Percentiles rank a stretch among this genome's conserved stretches.
These are phyloP conservation scores for Pseudoneurospora amorphoporcata DNA, from an alignment of 495 filamentous ascomycete genomes.

Conservation along the genomic window DNA sequence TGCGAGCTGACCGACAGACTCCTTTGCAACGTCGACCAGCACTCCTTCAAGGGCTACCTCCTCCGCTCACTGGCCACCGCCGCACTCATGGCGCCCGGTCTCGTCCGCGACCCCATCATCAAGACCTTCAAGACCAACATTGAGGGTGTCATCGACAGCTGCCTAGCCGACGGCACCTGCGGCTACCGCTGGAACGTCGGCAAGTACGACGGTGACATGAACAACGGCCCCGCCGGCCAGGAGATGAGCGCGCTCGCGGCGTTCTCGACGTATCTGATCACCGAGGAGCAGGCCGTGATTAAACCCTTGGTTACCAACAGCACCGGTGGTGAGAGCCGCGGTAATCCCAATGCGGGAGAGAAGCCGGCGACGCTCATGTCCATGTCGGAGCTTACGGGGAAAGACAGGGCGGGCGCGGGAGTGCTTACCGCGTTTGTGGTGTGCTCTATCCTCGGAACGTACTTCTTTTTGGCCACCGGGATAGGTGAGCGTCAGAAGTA, in stretches of 20 bases:
- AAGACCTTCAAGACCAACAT: conserved; percentile 54
- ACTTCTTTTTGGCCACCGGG: background rate
- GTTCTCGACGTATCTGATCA: conserved; percentile 42
- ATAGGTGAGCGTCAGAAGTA: background rate
- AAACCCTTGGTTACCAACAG: conserved; percentile 48
- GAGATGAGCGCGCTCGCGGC: conserved; percentile 60
- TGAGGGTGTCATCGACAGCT: conserved; percentile 53
- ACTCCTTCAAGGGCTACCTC: conserved; percentile 83
- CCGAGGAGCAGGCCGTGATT: conserved; percentile 6
- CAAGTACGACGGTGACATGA: conserved; percentile 43
- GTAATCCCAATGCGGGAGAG: conserved; percentile 54
- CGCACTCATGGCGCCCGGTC: conserved; percentile 56
- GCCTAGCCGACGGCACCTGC: conserved; percentile 53
- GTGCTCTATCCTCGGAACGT: conserved; percentile 13
- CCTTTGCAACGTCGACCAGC: conserved; percentile 63
- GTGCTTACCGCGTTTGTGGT: conserved; percentile 42
- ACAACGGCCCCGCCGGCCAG: conserved; percentile 45
- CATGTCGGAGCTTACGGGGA: conserved; percentile 27
- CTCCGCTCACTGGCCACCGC: conserved; percentile 65
- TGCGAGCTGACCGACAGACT: conserved; percentile 45
- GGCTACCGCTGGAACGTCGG: conserved; percentile 49
- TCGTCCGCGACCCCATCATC: conserved; percentile 49
- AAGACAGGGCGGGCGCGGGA: conserved; percentile 49
- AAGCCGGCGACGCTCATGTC: conserved; percentile 2
- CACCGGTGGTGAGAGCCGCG: conserved; percentile 64